These are phyloP conservation scores for Colletotrichum neosansevieriae DNA, from an alignment of 2,329 filamentous ascomycete genomes.

Conservation along the genomic window DNA sequence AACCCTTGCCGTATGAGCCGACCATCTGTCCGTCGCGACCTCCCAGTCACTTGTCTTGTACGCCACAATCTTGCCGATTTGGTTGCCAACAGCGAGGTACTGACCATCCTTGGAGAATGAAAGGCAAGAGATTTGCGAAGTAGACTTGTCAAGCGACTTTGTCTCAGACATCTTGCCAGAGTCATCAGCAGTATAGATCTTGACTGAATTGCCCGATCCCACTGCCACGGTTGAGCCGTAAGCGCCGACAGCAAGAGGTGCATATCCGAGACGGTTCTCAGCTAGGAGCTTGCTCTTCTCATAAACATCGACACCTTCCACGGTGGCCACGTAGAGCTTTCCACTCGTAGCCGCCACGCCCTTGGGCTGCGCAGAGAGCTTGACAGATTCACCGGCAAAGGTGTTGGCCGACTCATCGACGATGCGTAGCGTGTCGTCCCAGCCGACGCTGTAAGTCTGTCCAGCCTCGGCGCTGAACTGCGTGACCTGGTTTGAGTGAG, in stretches of 20 bases:
- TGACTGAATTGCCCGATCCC: conserved; percentile 79
- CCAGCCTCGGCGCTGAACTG: conserved; percentile 74
- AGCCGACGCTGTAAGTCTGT: conserved; percentile 86
- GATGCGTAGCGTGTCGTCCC: conserved; percentile 91
- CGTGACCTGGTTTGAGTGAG: conserved; percentile 87
- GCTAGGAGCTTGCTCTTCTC: conserved; percentile 71
- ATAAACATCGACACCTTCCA: conserved; percentile 65
- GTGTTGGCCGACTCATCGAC: conserved; percentile 81
- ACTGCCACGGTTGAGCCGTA: conserved; percentile 77
- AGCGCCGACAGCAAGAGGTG: conserved; percentile 79
- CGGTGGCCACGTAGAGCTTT: conserved; percentile 69
- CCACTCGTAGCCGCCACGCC: conserved; percentile 70
- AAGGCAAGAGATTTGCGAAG: conserved; percentile 80
- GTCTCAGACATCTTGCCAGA: conserved; percentile 66
- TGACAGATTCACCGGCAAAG: conserved; percentile 76
- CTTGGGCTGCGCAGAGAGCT: conserved; percentile 85
- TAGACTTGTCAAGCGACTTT: conserved; percentile 74
- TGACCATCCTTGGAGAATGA: conserved; percentile 84
- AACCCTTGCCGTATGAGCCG: conserved; percentile 70
- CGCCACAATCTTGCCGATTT: conserved; percentile 87
- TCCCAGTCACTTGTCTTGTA: conserved; percentile 76
- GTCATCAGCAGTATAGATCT: conserved; percentile 76
- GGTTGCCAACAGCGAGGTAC: conserved; percentile 84
- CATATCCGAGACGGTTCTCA: conserved; percentile 69
- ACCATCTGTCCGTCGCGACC: conserved; percentile 81